Conservation (phyloP, 306 rosid genomes). For the Lupinus albus region DNA sequence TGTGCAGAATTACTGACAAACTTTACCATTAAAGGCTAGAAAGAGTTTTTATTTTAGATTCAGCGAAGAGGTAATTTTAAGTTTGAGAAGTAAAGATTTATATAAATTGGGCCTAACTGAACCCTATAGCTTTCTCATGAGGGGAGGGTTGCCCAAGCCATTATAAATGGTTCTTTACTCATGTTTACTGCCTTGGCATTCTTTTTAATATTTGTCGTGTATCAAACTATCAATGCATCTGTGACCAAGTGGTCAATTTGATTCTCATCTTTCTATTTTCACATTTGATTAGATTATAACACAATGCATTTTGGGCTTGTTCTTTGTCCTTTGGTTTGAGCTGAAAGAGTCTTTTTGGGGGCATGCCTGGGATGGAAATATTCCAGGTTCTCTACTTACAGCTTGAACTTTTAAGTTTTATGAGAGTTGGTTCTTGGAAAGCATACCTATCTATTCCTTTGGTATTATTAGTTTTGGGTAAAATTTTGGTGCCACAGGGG, state of each 20-base stretch:
- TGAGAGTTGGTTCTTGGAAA: background rate
- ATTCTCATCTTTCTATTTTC: background rate
- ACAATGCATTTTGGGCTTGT: background rate
- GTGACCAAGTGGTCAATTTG: background rate
- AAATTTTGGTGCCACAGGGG: background rate
- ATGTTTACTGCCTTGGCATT: background rate
- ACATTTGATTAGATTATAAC: background rate
- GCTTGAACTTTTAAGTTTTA: conserved; percentile 1
- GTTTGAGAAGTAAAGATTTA: conserved; percentile 9
- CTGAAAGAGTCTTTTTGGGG: background rate
- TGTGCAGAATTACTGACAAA: conserved; percentile 6
- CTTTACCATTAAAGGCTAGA: background rate
- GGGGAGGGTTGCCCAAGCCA: too few relatives aligned
- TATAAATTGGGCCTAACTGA: too few relatives aligned
- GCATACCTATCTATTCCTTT: conserved; percentile 22
- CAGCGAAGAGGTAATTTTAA: conserved; percentile 5
- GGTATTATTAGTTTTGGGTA: background rate
- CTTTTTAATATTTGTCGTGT: background rate
- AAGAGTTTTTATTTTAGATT: conserved; percentile 5
- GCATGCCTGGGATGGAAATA: conserved; percentile 13
- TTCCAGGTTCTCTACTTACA: conserved; percentile 13
- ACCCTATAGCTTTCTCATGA: too few relatives aligned
- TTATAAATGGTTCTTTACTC: too few relatives aligned
- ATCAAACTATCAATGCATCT: background rate
- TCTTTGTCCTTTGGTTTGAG: conserved; percentile 15